Conservation (phyloP, 2,329 filamentous ascomycete species). For the Ascochyta rabiei region DNA sequence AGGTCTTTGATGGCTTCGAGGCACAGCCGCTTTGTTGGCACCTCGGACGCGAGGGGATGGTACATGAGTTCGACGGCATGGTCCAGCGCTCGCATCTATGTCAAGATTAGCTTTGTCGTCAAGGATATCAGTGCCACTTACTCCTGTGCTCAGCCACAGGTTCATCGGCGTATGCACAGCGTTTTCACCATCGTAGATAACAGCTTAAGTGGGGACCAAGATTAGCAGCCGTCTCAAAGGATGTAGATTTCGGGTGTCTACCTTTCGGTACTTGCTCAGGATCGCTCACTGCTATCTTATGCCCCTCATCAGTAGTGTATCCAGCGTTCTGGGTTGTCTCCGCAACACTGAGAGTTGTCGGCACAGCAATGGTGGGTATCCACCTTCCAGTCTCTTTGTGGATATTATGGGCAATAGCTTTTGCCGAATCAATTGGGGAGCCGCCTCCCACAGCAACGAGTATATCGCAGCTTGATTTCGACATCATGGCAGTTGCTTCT, state of each 20-base stretch:
- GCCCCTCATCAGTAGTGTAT: slow-evolving; percentile 57
- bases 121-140: slow-evolving; percentile 17
- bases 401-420: slow-evolving; percentile 48
- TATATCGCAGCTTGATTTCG: slow-evolving; percentile 45
- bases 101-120: slow-evolving; percentile 7
- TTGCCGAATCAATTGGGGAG: slow-evolving; percentile 58
- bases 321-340: slow-evolving; percentile 61
- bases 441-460: slow-evolving; percentile 53
- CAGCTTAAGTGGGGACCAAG: slow-evolving; percentile 36
- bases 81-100: slow-evolving; percentile 57
- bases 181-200: slow-evolving; percentile 61
- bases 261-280: slow-evolving; percentile 52
- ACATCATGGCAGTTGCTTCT: slow-evolving; percentile 44
- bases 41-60: slow-evolving; percentile 59
- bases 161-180: slow-evolving; percentile 58
- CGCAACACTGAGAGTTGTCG: slow-evolving; percentile 55
- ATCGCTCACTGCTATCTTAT: slow-evolving; percentile 57
- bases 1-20: slow-evolving; percentile 57
- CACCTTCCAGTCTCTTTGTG: slow-evolving; percentile 47
- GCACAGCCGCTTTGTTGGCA: slow-evolving; percentile 54
- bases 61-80: slow-evolving; percentile 63
- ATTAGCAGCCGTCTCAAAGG: background rate
- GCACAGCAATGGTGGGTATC: slow-evolving; percentile 48
- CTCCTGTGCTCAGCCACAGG: slow-evolving; percentile 59
- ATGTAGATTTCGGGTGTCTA: slow-evolving; percentile 1